Evolutionary conservation across 768 basidiomycete genomes (phyloP).

Genomic region (Xerocomellus amylosporus): DNA sequence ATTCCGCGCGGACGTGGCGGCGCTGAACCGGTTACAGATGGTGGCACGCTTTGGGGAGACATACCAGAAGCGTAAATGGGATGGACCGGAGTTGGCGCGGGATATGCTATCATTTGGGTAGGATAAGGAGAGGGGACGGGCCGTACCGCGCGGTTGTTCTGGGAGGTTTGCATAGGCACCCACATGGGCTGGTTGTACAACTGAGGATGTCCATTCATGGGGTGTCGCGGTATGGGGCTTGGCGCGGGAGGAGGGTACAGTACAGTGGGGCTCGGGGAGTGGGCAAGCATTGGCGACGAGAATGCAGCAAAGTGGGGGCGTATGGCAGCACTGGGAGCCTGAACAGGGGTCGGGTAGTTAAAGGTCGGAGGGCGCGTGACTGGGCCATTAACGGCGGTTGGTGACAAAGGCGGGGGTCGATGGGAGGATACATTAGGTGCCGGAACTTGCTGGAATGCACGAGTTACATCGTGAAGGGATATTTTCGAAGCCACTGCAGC

Average conservation of each 20-base stretch:
- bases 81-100: conserved; percentile 46
- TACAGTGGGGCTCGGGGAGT: conserved; percentile 64
- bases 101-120: conserved; percentile 62
- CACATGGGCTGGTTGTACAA: conserved; percentile 64
- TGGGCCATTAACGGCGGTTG: conserved; percentile 40
- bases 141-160: conserved; percentile 53
- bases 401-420: conserved; percentile 49
- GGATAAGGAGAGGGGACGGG: conserved; percentile 60
- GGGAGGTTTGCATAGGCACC: conserved; percentile 52
- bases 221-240: conserved; percentile 65
- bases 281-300: conserved; percentile 68
- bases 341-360: conserved; percentile 38
- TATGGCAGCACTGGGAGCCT: conserved; percentile 44
- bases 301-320: conserved; percentile 60
- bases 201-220: conserved; percentile 59
- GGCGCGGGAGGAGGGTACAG: conserved; percentile 62
- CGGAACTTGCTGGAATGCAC: conserved; percentile 86
- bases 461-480: conserved; percentile 78
- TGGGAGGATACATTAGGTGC: conserved; percentile 48
- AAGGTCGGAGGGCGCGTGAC: conserved; percentile 28
- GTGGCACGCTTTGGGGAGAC: conserved; percentile 36
- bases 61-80: conserved; percentile 48
- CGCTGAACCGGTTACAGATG: conserved; percentile 28
- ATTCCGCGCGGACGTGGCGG: conserved; percentile 49
- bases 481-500: conserved; percentile 62